Conservation (phyloP, 805 yeast genomes). For the Saccharomycopsis vini region DNA sequence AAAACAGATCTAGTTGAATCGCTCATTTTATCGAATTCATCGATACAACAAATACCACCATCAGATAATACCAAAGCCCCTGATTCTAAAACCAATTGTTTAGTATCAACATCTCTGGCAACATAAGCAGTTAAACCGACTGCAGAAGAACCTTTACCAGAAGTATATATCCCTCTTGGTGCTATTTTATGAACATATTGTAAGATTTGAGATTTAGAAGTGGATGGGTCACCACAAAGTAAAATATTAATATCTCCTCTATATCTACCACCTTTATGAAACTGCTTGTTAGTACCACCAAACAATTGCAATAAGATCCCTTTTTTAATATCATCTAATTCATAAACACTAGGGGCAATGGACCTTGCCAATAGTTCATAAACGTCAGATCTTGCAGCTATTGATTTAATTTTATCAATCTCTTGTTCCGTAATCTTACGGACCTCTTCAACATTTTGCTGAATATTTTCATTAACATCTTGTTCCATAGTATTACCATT, state of each 20-base stretch:
- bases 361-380: constrained; percentile 84
- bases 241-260: constrained; percentile 92
- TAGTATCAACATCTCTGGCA: constrained; percentile 88
- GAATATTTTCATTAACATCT: constrained; percentile 44
- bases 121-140: constrained; percentile 98
- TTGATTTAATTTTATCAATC: constrained; percentile 49
- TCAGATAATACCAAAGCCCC: constrained; percentile 99
- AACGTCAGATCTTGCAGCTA: constrained; percentile 62
- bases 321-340: constrained; percentile 93
- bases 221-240: constrained; percentile 97
- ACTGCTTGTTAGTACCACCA: constrained; percentile 90
- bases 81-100: constrained; percentile 84
- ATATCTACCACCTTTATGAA: constrained; percentile 84
- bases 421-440: constrained; percentile 65
- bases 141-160: constrained; percentile 98
- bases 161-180: constrained; percentile 95
- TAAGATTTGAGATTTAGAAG: constrained; percentile 88
- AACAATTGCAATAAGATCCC: constrained; percentile 88
- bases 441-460: constrained; percentile 67
- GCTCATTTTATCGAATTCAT: constrained; percentile 98
- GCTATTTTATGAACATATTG: constrained; percentile 96
- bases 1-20: constrained; percentile 92
- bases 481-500: constrained; percentile 30
- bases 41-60: constrained; percentile 97
- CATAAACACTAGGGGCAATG: constrained; percentile 93